Evolutionary conservation across 257 asterid species (phyloP).

Genomic region (Solanum gandarillasii): DNA sequence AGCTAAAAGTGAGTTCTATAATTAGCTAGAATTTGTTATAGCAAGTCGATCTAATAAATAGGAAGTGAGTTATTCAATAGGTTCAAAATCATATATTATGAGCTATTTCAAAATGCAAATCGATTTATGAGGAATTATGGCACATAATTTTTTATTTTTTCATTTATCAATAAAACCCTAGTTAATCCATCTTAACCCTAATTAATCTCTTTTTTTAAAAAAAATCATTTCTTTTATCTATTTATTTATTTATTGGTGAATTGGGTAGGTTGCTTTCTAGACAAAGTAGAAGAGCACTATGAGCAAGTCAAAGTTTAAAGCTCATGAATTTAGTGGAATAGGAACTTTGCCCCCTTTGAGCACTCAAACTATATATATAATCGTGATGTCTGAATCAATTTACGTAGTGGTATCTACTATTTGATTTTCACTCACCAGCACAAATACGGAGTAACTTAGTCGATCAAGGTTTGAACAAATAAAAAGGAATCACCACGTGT

Average conservation of each 20-base stretch:
- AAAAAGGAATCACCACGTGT: background rate
- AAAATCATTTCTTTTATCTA: background rate
- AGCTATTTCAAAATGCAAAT: background rate
- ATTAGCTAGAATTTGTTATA: background rate
- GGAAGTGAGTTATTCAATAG: background rate
- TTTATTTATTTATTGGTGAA: background rate
- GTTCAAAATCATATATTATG: background rate
- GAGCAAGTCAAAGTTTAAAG: background rate
- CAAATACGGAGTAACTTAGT: rapidly evolving
- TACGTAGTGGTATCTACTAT: rapidly evolving
- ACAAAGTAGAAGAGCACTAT: background rate
- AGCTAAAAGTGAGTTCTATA: background rate
- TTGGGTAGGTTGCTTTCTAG: background rate
- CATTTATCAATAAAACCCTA: background rate
- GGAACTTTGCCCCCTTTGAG: background rate
- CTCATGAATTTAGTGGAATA: background rate
- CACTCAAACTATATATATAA: background rate
- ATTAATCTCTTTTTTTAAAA: background rate
- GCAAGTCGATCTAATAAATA: background rate
- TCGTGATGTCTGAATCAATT: background rate
- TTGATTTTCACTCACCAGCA: background rate
- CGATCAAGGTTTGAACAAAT: rapidly evolving
- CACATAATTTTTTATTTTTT: too few species aligned
- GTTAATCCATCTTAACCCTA: background rate
- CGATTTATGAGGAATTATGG: background rate